Evolutionary conservation across 1,284 basidiomycete species (phyloP), one percentile per base, ranked within the genome.

Genomic region (Coniferiporia weirii): DNA sequence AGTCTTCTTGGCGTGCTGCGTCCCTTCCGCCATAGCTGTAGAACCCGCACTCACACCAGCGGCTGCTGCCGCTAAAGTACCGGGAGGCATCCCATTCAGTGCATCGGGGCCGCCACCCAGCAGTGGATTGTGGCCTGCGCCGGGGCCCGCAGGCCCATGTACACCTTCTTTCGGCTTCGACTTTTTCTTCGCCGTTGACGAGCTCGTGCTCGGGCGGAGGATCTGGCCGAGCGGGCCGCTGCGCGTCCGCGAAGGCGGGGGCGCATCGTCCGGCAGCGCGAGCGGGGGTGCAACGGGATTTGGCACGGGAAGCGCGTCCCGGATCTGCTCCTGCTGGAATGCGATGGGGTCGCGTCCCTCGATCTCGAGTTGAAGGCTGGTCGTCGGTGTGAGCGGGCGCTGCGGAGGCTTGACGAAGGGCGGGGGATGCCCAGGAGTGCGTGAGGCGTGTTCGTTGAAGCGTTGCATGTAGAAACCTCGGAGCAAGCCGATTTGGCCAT

Each of bases 401-500:
- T 64, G 48, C 17, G 58, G 54, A 19, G 67, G 60, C 13, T 65
- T 61, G 40, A 68, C 46, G 38, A 59, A 59, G 17, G 58, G 64
- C 15, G 66, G 56, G 52, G 64, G 65, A 15, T 66, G 52, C 20
- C 58, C 45, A n/a, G 62, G 66, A 54, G 54, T 56, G 55, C 38
- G 66, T 7, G 68, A 60, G 9, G 78, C 73, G 54, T 82, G 69
- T 19, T 74, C 64, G 1, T 75, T 67, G 56, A 93, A 72, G 20
- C 88, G 83, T 38, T 70, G 66, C 34, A 84, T 79, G 68, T 89
- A 95, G 75, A 88, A 97, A 0, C 81, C 71, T 62, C 83, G 89
- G 65, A 98, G 81, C 32, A 98, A 74, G 0, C 92, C 95, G 65
- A 97, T 93, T 67, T 95, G 91, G 15, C 83, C 75, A 17, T 89